phyloP scores from a whole-genome alignment of 2,329 filamentous ascomycete species.

The Malbranchea zuffiana region DNA sequence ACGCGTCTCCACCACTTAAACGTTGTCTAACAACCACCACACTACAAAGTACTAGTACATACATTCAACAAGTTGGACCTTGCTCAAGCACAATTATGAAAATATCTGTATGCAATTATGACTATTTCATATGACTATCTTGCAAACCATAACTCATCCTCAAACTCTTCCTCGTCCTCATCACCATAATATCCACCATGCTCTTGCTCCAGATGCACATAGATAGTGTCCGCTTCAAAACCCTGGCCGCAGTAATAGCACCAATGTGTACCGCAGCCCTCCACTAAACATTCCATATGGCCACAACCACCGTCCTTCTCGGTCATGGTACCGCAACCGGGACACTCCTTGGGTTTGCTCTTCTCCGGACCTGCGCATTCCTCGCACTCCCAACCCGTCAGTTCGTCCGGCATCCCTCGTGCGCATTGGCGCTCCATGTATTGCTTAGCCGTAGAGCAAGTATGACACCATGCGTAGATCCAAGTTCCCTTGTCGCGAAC shows the following conservation, averaged over 20 bases:
- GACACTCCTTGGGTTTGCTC: constrained; percentile 25
- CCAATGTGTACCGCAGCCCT: not conserved
- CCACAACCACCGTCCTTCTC: constrained; percentile 31
- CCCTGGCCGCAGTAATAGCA: constrained; percentile 3
- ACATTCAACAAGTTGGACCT: too few species aligned
- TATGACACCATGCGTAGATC: constrained; percentile 42
- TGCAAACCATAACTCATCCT: too few species aligned
- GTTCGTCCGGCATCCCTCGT: constrained; percentile 28
- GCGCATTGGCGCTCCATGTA: constrained; percentile 38
- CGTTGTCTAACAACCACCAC: too few species aligned
- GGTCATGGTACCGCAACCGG: constrained; percentile 29
- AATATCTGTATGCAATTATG: too few species aligned
- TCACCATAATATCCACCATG: constrained; percentile 5
- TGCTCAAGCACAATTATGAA: too few species aligned
- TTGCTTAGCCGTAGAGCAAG: constrained; percentile 34
- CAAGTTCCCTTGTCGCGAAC: constrained; percentile 34
- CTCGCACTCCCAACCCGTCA: constrained; percentile 35
- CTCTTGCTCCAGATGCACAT: constrained; percentile 1
- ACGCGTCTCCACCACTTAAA: too few species aligned
- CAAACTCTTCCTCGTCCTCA: not conserved
- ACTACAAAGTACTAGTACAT: too few species aligned
- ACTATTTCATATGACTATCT: too few species aligned
- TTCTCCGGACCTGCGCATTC: constrained; percentile 22
- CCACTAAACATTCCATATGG: constrained; percentile 24
- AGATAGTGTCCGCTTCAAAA: not conserved